Base-by-base conservation (phyloP, 371 early-diverging fungal species). In the Cokeromyces recurvatus region DNA sequence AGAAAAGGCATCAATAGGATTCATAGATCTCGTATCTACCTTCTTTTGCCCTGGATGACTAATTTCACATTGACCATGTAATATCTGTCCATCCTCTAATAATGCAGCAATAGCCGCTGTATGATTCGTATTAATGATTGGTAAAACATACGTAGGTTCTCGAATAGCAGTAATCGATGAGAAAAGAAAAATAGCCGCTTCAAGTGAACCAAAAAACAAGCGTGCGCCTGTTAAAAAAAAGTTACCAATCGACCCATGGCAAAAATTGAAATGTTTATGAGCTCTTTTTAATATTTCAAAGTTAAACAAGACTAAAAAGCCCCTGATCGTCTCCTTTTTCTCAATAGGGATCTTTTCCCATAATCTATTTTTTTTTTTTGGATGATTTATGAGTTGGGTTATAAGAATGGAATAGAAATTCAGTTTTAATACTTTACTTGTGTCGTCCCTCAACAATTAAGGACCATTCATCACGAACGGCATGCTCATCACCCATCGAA, bases 151-250 rank as follows among this genome's bases (percentile, higher is more conserved):
- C 0, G 85, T 84, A 2, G 77, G 75, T 15, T 78, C 76, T 1
- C 71, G 74, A 39, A 79, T 71, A 4, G 82, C 76, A n/a, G 81
- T 81, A 52, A 82, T 85, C 19, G 80, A 68, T 0, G 79, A 64
- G 53, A 84, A 84, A 43, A 84, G 61, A 52, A 84, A 84, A 36
- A 86, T 80, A 32, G 85, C 85, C 6, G 85, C 81, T 45, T 86
- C 86, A 2, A 86, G 54, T 0, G 81, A 81, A 12, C 81, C 74
- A 66, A 82, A 84, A 39, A 86, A 86, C 36, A 84, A 57, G 15
- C 87, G 69, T 4, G 81, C 82, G 3, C 87, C 87, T 7, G 83
- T 84, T 50, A 88, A 56, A 55, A 88, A 86, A 56, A 86, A 83
- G 65, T 88, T 88, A 22, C 86, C 89, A 52, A 88, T 81, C 10